Base-by-base conservation (phyloP, 1,284 basidiomycete genomes). In the Moesziomyces globuligerus region DNA sequence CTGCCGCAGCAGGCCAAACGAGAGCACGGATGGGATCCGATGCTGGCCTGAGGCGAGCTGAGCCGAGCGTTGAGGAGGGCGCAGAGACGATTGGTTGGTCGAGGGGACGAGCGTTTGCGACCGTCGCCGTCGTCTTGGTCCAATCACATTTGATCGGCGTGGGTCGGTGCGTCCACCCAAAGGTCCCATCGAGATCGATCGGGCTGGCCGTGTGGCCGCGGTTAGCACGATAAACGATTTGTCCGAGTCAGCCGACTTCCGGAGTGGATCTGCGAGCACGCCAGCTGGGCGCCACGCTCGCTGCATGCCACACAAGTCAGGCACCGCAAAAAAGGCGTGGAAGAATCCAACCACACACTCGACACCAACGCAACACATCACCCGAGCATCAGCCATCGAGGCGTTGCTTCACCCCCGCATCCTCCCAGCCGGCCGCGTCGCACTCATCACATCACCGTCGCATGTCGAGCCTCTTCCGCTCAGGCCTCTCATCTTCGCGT, bases 381-480 rank as follows among this genome's bases (percentile, higher is more conserved):
- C 24, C 28, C 20, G 34, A 26, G 25, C 21, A 15, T 29, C 29
- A 34, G 25, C 46, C 23, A 38, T 10, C 20, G 28, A 3, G 25
- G 3, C 23, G 20, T 24, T 36, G 21, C 32, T 8, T 29, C 32
- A n/a, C 36, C 4, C 26, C 41, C 18, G 18, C 40, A 44, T 17
- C 41, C 32, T 17, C 15, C 15, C 15, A 43, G 34, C 32, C 9
- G 25, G 15, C 24, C 39, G n/a, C 21, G 38, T 29, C 42, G 23
- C 29, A 7, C 25, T 28, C 28, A 7, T 20, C n/a, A 28, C 37
- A 32, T 13, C 20, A 17, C 10, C 53, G 28, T 50, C 62, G 62
- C 62, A 66, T 66, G 62, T 55, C 48, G 56, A 45, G 32, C 15
- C 32, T 66, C 43, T 44, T 43, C 32, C 47, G 26, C 39, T 48